Percentiles rank a stretch among this genome's conserved stretches.
phyloP scores from a whole-genome alignment of 75 land plant species.

The Sequoia sempervirens region DNA sequence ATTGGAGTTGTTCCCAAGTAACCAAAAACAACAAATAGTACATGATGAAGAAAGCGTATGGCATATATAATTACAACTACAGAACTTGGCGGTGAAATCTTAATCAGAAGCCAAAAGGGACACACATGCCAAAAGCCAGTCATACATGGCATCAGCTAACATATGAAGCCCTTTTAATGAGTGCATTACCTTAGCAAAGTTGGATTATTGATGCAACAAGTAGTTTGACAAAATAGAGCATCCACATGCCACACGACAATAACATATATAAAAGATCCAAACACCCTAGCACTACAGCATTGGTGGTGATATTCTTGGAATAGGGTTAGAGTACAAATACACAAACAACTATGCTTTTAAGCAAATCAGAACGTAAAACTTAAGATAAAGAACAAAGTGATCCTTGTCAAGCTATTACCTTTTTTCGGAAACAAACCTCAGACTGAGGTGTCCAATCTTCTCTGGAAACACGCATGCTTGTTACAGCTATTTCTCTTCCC shows the following conservation, averaged over 20 bases:
- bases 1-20: background rate
- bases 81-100: background rate
- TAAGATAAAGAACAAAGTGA: background rate
- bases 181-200: background rate
- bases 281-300: background rate
- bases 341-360: background rate
- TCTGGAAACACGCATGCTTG: constrained; percentile 63
- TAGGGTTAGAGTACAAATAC: background rate
- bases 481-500: constrained; percentile 89
- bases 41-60: background rate
- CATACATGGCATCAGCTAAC: background rate
- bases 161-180: background rate
- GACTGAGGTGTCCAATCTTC: constrained; percentile 61
- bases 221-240: background rate
- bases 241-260: background rate
- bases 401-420: constrained; percentile 39
- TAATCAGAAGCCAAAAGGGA: background rate
- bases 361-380: background rate
- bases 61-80: background rate
- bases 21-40: background rate
- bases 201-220: background rate
- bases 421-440: constrained; percentile 69
- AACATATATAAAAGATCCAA: background rate
- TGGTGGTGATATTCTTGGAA: background rate
- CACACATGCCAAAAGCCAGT: background rate